Base-by-base conservation (phyloP, 1,139 yeast species). In the Kluyveromyces marxianus region DNA sequence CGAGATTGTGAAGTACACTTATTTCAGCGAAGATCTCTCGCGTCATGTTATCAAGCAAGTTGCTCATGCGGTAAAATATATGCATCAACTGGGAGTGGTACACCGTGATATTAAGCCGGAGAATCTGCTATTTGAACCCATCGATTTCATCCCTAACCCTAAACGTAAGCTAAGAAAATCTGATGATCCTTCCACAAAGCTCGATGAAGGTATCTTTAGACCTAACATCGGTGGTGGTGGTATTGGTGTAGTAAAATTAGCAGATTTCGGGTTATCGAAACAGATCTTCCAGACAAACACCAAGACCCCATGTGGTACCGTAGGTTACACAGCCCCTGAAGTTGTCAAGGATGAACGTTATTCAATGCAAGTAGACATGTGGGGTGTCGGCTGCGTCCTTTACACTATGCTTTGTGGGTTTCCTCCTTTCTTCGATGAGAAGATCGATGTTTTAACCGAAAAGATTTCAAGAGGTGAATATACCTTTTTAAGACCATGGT, bases 21-120 rank as follows among this genome's bases (percentile, higher is more conserved):
- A 92, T 67, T 85, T 92, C 62, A 78, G 89, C 39, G 98, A 92
- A 63, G 83, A 83, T 53, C 71, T 92, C 47, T 74, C 95, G 4
- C 74, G 95, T 39, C 97, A 90, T 68, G 83, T 90, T 8, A 86
- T 92, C 50, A 68, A 74, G 39, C 98, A 92, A 63, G 81, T 92
- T 43, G 88, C 95, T 7, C 73, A 81, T 44, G 94, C 97, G 0
- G 75, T 92, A 26, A 76, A 80, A 51, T 86, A 87, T 64, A 70
- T 92, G 56, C 98, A 92, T 67, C 80, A 78, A 47, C 76, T 79
- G 42, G 95, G 96, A 44, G 82, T 92, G 39, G 98, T 89, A 24
- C 98, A 92, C 64, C 75, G 98, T 47, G 98, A 92, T 65, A 83
- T 92, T 55, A 92, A 92, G 63, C 97, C 98, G 0, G 98, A 92